Evolutionary conservation across 345 rosid genomes (phyloP).

Genomic region (Populus nigra): DNA sequence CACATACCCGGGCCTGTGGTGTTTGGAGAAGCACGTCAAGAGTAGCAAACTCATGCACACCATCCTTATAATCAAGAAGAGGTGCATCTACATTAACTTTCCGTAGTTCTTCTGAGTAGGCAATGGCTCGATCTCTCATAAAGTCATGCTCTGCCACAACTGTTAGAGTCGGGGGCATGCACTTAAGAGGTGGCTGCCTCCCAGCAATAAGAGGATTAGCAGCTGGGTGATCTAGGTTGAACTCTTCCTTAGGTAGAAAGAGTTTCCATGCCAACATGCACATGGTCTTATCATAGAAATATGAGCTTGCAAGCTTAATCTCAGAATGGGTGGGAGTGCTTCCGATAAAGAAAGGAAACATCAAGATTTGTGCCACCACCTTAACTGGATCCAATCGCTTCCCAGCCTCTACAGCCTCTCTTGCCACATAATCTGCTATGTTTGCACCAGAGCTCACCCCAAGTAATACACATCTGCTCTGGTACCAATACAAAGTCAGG

Average conservation of each 20-base stretch:
- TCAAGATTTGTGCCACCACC: constrained; percentile 86
- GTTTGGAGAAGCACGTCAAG: constrained; percentile 82
- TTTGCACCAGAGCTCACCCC: constrained; percentile 95
- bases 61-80: constrained; percentile 86
- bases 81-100: constrained; percentile 92
- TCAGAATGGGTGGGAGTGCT: constrained; percentile 79
- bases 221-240: constrained; percentile 76
- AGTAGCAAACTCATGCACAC: constrained; percentile 93
- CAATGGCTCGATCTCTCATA: constrained; percentile 94
- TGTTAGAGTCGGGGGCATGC: constrained; percentile 88
- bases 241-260: constrained; percentile 71
- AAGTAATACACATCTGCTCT: constrained; percentile 80
- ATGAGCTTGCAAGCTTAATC: constrained; percentile 79
- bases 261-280: constrained; percentile 84
- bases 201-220: constrained; percentile 77
- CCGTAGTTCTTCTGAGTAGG: constrained; percentile 84
- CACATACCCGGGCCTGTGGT: constrained; percentile 88
- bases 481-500: constrained; percentile 6
- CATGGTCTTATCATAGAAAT: constrained; percentile 83
- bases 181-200: constrained; percentile 68
- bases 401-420: constrained; percentile 71
- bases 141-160: constrained; percentile 95
- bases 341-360: constrained; percentile 91
- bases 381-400: constrained; percentile 71
- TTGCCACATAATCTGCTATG: constrained; percentile 76